Evolutionary conservation across 352 stramenopile species (phyloP).

Genomic region (Pythium rishiriense): DNA sequence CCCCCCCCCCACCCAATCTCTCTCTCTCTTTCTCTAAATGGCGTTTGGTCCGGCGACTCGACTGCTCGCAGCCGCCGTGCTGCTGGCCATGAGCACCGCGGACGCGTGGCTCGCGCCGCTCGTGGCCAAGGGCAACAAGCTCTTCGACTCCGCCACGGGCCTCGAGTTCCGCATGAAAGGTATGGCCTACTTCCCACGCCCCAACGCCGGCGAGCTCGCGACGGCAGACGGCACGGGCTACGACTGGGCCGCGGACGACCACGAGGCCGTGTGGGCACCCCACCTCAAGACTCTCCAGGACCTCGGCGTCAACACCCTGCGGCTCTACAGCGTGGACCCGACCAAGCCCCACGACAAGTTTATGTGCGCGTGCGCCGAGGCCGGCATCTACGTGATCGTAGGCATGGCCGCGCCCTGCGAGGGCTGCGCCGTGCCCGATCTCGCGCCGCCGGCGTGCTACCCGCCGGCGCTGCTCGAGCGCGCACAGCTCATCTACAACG

Average conservation of each 20-base stretch:
- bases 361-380: constrained; percentile 69
- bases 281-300: constrained; percentile 57
- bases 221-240: constrained; percentile 46
- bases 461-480: constrained; percentile 33
- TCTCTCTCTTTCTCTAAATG: constrained; percentile 1
- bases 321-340: constrained; percentile 66
- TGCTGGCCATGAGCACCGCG: neutral
- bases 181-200: constrained; percentile 70
- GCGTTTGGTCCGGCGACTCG: constrained; percentile 7
- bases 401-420: constrained; percentile 64
- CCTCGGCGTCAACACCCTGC: constrained; percentile 64
- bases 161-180: constrained; percentile 72
- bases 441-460: constrained; percentile 38
- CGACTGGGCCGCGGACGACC: constrained; percentile 65
- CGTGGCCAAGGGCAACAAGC: constrained; percentile 75
- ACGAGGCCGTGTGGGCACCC: constrained; percentile 50
- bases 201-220: constrained; percentile 54
- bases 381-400: constrained; percentile 73
- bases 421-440: constrained; percentile 50
- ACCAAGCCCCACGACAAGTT: constrained; percentile 70
- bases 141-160: constrained; percentile 73
- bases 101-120: constrained; percentile 55
- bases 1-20: no score
- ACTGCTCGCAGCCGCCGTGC: constrained; percentile 1
- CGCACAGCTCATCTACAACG: constrained; percentile 46